A percentile compares a stretch with the other conserved stretches of the same genome.
These are phyloP conservation scores for Lablab purpureus DNA, from an alignment of 306 rosid species.

Conservation along the genomic window DNA sequence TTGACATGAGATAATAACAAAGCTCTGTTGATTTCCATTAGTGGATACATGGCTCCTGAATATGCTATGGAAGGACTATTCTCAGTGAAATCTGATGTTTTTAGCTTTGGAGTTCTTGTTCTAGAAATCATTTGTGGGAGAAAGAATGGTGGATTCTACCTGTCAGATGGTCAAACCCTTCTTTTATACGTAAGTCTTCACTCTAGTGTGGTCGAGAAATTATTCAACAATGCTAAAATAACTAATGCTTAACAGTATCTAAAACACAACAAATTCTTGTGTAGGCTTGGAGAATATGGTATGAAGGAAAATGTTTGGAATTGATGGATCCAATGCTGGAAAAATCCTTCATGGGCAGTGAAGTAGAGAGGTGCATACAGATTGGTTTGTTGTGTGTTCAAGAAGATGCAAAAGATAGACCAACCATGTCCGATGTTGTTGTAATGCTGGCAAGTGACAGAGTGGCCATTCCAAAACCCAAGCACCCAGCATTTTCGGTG, in stretches of 20 bases:
- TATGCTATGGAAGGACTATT: slow-evolving; percentile 48
- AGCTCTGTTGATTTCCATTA: slow-evolving; percentile 22
- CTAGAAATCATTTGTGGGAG: slow-evolving; percentile 50
- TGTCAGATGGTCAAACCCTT: slow-evolving; percentile 3
- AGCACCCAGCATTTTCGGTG: slow-evolving; percentile 50
- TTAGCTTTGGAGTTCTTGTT: slow-evolving; percentile 47
- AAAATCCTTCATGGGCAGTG: background rate
- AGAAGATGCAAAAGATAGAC: slow-evolving; percentile 56
- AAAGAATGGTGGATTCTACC: slow-evolving; percentile 36
- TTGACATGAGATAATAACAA: background rate
- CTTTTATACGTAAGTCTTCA: slow-evolving; percentile 37
- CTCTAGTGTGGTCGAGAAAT: background rate
- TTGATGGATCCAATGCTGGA: slow-evolving; percentile 7
- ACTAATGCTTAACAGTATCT: background rate
- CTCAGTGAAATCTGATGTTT: background rate
- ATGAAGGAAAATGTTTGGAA: slow-evolving; percentile 50
- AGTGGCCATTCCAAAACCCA: slow-evolving; percentile 51
- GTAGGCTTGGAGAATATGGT: slow-evolving; percentile 64
- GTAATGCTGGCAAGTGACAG: slow-evolving; percentile 50
- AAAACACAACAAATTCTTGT: background rate
- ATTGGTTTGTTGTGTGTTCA: slow-evolving; percentile 35
- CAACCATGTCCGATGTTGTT: slow-evolving; percentile 54
- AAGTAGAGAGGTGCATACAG: background rate
- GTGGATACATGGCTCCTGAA: slow-evolving; percentile 63
- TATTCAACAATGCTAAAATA: background rate